Base-by-base conservation (phyloP, 2,329 filamentous ascomycete genomes). In the Xylaria sp. region DNA sequence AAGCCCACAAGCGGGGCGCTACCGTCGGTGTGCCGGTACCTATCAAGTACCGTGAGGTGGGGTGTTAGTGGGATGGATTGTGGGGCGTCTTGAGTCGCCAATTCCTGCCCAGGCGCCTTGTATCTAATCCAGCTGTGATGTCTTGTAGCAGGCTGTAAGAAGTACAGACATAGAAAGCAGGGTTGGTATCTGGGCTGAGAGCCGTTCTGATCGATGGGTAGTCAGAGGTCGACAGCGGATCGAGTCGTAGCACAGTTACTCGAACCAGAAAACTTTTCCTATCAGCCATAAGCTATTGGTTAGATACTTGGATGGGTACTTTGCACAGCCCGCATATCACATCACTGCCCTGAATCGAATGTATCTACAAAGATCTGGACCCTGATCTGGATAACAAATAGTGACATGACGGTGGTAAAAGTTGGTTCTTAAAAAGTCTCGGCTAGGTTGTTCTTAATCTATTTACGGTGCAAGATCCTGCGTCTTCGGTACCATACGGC, bases 1-100 rank as follows among this genome's bases (percentile, higher is more conserved):
- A 42, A 14, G 39, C 39, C 42, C 17, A 17, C 42, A 47, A 17
- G 42, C 42, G 39, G 39, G 39, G 39, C 34, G 34, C 34, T 7
- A 36, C 7, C 11, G 34, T 36, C 34, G 34, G 34, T 36, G 34
- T 36, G 8, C 34, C 34, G 34, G 34, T 36, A 36, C 34, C 34
- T 36, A 36, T 36, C 34, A 36, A 36, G 45, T 47, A 47, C 45
- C 6, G 47, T 27, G 39, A 50, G 32, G 58, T 27, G 32, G 50
- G 47, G 30, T 32, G 42, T 39, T 32, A 36, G 45, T 45, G 17
- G 55, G 21, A 56, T 64, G 32, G 55, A 53, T 30, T 64, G 55
- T 59, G 61, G 61, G 61, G 65, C 17, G 17, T 30, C 27, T 64
- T 21, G 30, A 54, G 30, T 67, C 47, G 60, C 30, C 39, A 48